Conservation (phyloP, 1,139 yeast genomes). For the Sporopachydermia cereana region DNA sequence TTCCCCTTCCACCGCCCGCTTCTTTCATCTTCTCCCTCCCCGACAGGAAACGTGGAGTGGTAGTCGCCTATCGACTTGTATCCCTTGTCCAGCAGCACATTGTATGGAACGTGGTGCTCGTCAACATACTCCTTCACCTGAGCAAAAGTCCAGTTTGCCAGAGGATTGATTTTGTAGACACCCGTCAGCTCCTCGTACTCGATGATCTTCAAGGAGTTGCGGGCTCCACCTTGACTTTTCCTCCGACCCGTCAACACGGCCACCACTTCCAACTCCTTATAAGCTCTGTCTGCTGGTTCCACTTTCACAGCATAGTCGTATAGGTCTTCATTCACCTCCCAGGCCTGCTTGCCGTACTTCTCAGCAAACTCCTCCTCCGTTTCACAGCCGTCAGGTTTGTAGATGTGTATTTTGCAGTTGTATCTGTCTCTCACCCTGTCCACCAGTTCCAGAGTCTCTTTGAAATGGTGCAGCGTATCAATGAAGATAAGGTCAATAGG, state of each 20-base stretch:
- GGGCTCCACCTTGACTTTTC: conserved; percentile 78
- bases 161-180: conserved; percentile 77
- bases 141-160: conserved; percentile 70
- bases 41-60: conserved; percentile 87
- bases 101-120: conserved; percentile 68
- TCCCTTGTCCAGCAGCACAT: conserved; percentile 72
- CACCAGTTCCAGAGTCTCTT: conserved; percentile 78
- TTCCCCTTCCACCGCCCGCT: conserved; percentile 96
- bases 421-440: conserved; percentile 46
- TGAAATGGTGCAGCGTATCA: conserved; percentile 88
- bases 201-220: conserved; percentile 61
- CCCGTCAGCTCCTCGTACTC: conserved; percentile 64
- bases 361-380: conserved; percentile 54
- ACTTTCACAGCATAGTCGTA: conserved; percentile 87
- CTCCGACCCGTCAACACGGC: conserved; percentile 93
- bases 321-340: conserved; percentile 73
- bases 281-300: conserved; percentile 86
- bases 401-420: conserved; percentile 42
- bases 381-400: conserved; percentile 46
- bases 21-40: conserved; percentile 88
- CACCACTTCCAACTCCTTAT: conserved; percentile 51
- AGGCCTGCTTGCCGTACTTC: conserved; percentile 61
- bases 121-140: conserved; percentile 64
- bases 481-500: conserved; percentile 71
- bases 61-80: conserved; percentile 92